Base-by-base conservation (phyloP, 179 eudicot genomes). In the Actinidia polygama region DNA sequence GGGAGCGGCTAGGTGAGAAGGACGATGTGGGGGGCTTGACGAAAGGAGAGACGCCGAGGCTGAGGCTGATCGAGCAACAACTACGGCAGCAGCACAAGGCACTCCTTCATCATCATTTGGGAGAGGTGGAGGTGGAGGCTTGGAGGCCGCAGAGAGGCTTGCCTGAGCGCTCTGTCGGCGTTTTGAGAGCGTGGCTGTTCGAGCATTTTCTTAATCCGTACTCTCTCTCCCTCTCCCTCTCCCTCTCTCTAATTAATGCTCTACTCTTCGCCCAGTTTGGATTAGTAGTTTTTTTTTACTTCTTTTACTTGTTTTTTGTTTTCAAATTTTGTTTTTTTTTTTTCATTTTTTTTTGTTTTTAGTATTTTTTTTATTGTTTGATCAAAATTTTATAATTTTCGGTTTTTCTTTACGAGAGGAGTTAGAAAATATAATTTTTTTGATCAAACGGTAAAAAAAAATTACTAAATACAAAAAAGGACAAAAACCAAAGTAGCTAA, bases 191-290 rank as follows among this genome's bases (percentile, higher is more conserved):
- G 49, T 96, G 99, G 99, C 95, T 96, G 78, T 96, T 95, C 49
- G 99, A 96, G 83, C 99, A 96, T 88, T 95, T 96, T 72, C 94
- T 96, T 76, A 93, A 96, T 80, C 99, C 99, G 99, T 96, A 96
- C 73, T 98, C 90, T 26, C 69, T 11, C 30, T 7, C 53, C 67
- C 58, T 74, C 18, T 67, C 74, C 23, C 72, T 83, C 23, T 68
- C 24, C 61, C 62, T 24, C 46, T 83, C 51, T 74, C 46, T 83
- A 7, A 53, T 24, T 11, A 14, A 11, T 1, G 21, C 30, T 64
- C 70, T 23, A 14, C n/a, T 18, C 16, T 19, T 58, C 5, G 36
- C 36, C 36, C 1, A 30, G 36, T 30, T 30, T 30, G 36, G 36
- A 30, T 30, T 30, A 2, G 2, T 30, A 40, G 3, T 40, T 40